Base-by-base conservation (phyloP, 2,329 filamentous ascomycete genomes). In the Aspergillus piperis region DNA sequence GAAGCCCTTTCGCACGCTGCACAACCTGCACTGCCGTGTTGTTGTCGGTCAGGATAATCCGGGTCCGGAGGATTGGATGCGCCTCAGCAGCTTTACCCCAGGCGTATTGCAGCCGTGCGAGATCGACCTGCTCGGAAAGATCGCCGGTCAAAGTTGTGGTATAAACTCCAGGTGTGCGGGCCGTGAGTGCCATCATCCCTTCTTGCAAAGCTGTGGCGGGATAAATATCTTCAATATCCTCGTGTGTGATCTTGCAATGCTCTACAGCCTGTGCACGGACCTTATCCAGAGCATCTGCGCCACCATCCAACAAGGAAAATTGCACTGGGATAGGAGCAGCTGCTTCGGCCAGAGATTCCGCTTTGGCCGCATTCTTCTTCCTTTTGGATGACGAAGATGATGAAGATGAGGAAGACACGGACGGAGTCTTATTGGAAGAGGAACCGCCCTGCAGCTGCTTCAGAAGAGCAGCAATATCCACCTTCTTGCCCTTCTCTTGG, bases 151-250 rank as follows among this genome's bases (percentile, higher is more conserved):
- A n/a, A 8, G 11, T 15, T 15, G 47, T 27, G n/a, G 23, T 25
- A 13, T 52, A 52, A 2, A 19, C 27, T 1, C 30, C 49, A 4
- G 49, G 49, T 17, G 13, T 32, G 7, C 36, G 38, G 7, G 15
- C 30, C 8, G n/a, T 36, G 8, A 49, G 42, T 8, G 54, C 54
- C 17, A 57, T 57, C 21, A 57, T 10, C 3, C 60, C 62, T 10
- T 55, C 49, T 19, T 64, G 62, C 32, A 64, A 25, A 11, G 60
- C 50, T 6, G 57, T 62, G 21, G 47, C 54, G 21, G 59, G 59
- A 47, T 60, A 62, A 23, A 58, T 54, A 30, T 64, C 62, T 23
- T 64, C 55, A 50, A 63, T 49, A 7, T 25, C 8, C 13, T 27
- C 38, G 13, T 5, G n/a, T 7, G 32, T 10, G n/a, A 39, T 32